Evolutionary conservation across 1,139 yeast genomes (phyloP), one percentile per base, ranked within the genome.

Genomic region (Saccharomyces hybrid): DNA sequence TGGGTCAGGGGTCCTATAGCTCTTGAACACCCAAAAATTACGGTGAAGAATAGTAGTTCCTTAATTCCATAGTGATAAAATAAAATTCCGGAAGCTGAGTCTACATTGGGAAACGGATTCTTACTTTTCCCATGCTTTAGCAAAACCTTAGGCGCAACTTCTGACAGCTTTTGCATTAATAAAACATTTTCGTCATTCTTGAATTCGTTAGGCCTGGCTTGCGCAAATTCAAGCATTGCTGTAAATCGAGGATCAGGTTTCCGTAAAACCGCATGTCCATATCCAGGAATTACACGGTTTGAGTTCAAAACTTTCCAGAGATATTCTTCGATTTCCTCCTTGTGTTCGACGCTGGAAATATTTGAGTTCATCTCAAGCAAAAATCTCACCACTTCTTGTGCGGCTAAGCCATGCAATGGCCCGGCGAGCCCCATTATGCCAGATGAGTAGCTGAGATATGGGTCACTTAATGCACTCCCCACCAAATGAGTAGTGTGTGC

Each of bases 361-460:
- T 81, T 88, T 59, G 80, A 79, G 76, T 82, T 82, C 84, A 90
- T 83, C 73, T 85, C 85, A 74, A 86, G 80, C 71, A 91, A 81
- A 87, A 96, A 91, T 76, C 90, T 90, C 71, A 91, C 84, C 59
- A 91, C 98, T 78, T 91, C 98, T 78, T 91, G 98, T 79, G 91
- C 91, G 64, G 98, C 98, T 76, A 95, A 85, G 63, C 98, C 98
- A 76, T 91, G 98, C 72, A 91, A 83, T 63, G 98, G 98, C 74
- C 98, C 98, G 59, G 98, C 98, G 71, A 91, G 82, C 75, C 98
- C 98, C 77, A 88, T 88, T 73, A 91, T 78, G 74, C 97, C 97
- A 56, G 97, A 96, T 60, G 97, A 86, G 66, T 88, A 83, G 50
- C 96, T 87, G 70, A 91, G 80, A 81, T 81, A 89, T 71, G 97